A percentile compares a stretch with the other conserved stretches of the same genome.
These are phyloP conservation scores for Vanrija sp. DNA, from an alignment of 1,284 basidiomycete species.

Conservation along the genomic window DNA sequence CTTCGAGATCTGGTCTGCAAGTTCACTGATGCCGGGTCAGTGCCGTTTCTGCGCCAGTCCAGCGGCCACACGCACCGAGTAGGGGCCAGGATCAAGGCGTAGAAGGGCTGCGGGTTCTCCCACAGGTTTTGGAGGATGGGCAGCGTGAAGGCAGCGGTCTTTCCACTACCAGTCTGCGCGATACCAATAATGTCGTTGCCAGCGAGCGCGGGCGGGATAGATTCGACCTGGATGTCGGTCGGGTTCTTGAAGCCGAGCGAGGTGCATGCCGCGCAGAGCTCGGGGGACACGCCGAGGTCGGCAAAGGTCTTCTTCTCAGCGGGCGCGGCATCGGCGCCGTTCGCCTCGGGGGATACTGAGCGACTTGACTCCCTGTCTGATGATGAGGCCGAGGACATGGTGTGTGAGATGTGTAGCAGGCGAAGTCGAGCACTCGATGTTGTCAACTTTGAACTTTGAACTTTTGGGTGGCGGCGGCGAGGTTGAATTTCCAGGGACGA, in stretches of 20 bases:
- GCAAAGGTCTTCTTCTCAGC: slow-evolving; percentile 49
- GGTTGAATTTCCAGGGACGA: no score
- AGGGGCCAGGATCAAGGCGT: slow-evolving; percentile 90
- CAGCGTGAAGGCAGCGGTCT: slow-evolving; percentile 95
- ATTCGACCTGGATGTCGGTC: slow-evolving; percentile 85
- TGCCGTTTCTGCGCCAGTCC: neutral
- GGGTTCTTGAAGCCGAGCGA: slow-evolving; percentile 81
- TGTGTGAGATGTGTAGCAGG: no score
- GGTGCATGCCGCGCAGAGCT: slow-evolving; percentile 79
- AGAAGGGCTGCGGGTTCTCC: slow-evolving; percentile 92
- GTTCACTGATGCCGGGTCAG: slow-evolving; percentile 58
- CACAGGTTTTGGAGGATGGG: slow-evolving; percentile 95
- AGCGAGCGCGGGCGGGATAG: slow-evolving; percentile 84
- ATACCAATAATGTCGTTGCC: slow-evolving; percentile 96
- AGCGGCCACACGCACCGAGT: slow-evolving; percentile 56
- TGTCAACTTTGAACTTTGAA: no score
- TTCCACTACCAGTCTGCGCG: slow-evolving; percentile 94
- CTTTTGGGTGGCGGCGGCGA: no score
- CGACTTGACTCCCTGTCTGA: slow-evolving; percentile 18
- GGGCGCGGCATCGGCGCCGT: slow-evolving; percentile 6
- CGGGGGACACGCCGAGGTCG: slow-evolving; percentile 78
- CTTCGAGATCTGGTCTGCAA: slow-evolving; percentile 98
- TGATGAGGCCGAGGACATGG: slow-evolving; percentile 18
- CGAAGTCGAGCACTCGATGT: no score
- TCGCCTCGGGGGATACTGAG: slow-evolving; percentile 11